These are phyloP conservation scores for Ascochyta viciae-villosae DNA, from an alignment of 2,329 filamentous ascomycete genomes.

Conservation along the genomic window DNA sequence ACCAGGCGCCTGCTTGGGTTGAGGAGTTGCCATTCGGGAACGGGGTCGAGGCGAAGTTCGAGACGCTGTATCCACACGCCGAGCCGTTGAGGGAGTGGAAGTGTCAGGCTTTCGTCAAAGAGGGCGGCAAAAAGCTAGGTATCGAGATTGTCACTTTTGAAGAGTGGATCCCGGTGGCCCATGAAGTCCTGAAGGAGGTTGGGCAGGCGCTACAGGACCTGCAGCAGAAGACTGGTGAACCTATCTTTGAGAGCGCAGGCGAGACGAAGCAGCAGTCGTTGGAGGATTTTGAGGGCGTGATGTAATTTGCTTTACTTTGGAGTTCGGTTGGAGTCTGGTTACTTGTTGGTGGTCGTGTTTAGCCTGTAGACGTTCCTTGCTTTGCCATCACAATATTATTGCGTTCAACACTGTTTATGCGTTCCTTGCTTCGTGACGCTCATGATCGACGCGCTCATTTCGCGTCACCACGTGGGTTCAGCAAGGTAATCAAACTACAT, in stretches of 20 bases:
- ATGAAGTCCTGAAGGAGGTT: constrained; percentile 57
- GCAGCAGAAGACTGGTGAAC: constrained; percentile 27
- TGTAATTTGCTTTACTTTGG: constrained; percentile 13
- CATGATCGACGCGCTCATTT: not conserved
- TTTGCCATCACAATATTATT: not conserved
- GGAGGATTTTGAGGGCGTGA: constrained; percentile 32
- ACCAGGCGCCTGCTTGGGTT: constrained; percentile 60
- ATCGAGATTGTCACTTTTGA: constrained; percentile 68
- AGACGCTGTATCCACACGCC: constrained; percentile 63
- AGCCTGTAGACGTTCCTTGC: constrained; percentile 5
- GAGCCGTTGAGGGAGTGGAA: constrained; percentile 59
- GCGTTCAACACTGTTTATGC: not conserved
- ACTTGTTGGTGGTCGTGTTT: not conserved
- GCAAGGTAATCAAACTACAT: not conserved
- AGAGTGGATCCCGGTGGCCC: constrained; percentile 62
- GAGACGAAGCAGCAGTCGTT: constrained; percentile 17
- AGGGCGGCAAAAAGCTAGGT: constrained; percentile 59
- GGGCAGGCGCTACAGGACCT: constrained; percentile 37
- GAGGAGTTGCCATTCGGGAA: constrained; percentile 59
- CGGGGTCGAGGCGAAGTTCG: constrained; percentile 50
- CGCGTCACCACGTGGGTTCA: constrained; percentile 7
- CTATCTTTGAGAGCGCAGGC: constrained; percentile 25
- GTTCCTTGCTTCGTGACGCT: constrained; percentile 6
- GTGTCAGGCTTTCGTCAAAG: constrained; percentile 63
- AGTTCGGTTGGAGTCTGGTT: not conserved